Conservation (phyloP, 176 grass and related monocot species). For the Triticum turgidum region DNA sequence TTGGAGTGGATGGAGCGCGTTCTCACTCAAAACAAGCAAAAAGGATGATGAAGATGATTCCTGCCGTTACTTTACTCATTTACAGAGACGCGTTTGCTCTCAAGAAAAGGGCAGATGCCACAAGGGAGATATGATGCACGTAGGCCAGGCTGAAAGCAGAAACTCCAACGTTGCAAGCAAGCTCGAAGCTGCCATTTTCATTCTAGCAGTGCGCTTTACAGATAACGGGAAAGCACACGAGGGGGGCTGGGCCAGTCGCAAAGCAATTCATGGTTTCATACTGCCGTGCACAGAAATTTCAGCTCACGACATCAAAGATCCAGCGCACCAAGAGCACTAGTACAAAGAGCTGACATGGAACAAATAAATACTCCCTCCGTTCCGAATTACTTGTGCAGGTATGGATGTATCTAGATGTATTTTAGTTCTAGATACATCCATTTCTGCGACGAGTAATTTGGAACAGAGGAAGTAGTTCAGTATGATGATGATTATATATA, state of each 20-base stretch:
- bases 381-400: too few relatives aligned
- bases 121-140: background rate
- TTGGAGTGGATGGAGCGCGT: background rate
- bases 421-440: too few relatives aligned
- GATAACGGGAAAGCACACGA: background rate
- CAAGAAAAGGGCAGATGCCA: background rate
- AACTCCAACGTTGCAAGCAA: conserved; percentile 18
- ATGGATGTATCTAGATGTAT: too few relatives aligned
- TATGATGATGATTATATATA: conserved; percentile 2
- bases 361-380: background rate
- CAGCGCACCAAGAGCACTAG: background rate
- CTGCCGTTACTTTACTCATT: background rate
- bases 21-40: background rate
- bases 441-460: too few relatives aligned
- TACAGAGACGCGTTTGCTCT: background rate
- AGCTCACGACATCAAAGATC: background rate
- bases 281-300: background rate
- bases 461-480: background rate
- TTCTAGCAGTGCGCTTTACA: background rate
- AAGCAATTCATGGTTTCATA: background rate
- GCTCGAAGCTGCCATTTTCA: background rate
- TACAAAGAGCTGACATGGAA: background rate
- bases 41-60: background rate
- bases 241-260: background rate
- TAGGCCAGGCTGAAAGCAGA: background rate